Conservation (phyloP, 495 filamentous ascomycete genomes). For the Penicillium argentinense region DNA sequence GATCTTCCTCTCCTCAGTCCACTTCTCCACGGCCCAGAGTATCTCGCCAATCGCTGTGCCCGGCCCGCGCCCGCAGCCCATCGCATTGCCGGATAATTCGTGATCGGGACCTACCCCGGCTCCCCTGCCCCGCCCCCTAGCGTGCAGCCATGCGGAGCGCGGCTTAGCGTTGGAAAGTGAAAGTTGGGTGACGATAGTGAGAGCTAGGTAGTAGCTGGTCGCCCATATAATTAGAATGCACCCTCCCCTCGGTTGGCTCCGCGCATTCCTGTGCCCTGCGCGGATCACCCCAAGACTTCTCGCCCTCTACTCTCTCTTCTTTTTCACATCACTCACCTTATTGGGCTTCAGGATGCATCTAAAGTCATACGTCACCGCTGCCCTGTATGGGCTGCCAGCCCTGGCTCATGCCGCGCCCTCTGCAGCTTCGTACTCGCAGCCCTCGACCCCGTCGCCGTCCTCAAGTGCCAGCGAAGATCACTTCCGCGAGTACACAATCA, state of each 20-base stretch:
- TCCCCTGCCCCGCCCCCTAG: constrained; percentile 27
- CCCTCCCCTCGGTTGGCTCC: constrained; percentile 27
- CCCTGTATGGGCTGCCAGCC: constrained; percentile 37
- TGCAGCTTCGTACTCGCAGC: constrained; percentile 9
- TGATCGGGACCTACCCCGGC: constrained; percentile 26
- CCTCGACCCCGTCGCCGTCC: constrained; percentile 5
- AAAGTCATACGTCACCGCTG: constrained; percentile 34
- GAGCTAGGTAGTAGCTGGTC: constrained; percentile 10
- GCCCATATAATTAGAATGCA: constrained; percentile 32
- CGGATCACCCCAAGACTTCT: constrained; percentile 33
- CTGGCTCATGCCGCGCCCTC: constrained; percentile 25
- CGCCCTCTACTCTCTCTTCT: constrained; percentile 31
- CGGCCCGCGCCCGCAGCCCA: no score
- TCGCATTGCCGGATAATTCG: constrained; percentile 27
- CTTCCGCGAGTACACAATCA: constrained; percentile 69
- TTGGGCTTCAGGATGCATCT: constrained; percentile 44
- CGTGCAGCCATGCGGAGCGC: constrained; percentile 28
- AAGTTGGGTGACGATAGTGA: constrained; percentile 15
- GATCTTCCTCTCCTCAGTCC: constrained; percentile 21
- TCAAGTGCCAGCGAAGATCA: constrained; percentile 23
- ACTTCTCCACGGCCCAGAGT: background rate
- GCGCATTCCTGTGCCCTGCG: constrained; percentile 32
- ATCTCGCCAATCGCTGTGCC: constrained; percentile 11
- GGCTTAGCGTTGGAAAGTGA: constrained; percentile 9
- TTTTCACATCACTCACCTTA: constrained; percentile 27